phyloP scores from a whole-genome alignment of 305 asterid genomes.

The Fraxinus platypoda region DNA sequence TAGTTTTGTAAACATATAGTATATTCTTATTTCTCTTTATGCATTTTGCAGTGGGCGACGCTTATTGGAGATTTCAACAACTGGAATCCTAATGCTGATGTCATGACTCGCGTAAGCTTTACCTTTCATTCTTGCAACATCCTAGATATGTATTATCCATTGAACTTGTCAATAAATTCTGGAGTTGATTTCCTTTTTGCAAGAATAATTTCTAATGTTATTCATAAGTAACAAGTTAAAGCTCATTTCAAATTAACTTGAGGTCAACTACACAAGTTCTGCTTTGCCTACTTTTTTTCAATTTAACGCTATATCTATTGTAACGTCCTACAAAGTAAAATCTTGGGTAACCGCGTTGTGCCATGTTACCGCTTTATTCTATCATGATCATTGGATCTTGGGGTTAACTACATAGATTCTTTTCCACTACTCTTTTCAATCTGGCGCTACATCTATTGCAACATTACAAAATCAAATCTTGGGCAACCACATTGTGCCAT shows the following conservation, averaged over 20 bases:
- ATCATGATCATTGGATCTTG: background rate
- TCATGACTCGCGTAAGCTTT: conserved; percentile 78
- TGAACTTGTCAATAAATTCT: background rate
- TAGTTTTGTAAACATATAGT: background rate
- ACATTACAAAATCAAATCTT: background rate
- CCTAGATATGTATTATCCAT: background rate
- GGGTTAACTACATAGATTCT: background rate
- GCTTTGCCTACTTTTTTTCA: background rate
- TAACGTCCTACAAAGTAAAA: background rate
- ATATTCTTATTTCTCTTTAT: conserved; percentile 19
- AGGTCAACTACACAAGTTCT: background rate
- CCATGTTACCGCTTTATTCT: background rate
- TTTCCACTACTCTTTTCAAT: background rate
- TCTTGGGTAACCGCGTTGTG: background rate
- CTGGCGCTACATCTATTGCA: background rate
- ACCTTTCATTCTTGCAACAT: conserved; percentile 3
- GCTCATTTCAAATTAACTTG: background rate
- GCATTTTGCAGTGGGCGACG: conserved; percentile 64
- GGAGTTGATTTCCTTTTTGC: background rate
- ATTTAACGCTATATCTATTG: background rate
- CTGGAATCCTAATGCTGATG: conserved; percentile 93
- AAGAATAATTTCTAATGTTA: background rate
- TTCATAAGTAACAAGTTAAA: background rate
- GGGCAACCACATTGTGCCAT: background rate
- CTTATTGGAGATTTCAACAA: conserved; percentile 98